These are phyloP conservation scores for Lactarius indigo DNA, from an alignment of 768 basidiomycete species.

Conservation along the genomic window DNA sequence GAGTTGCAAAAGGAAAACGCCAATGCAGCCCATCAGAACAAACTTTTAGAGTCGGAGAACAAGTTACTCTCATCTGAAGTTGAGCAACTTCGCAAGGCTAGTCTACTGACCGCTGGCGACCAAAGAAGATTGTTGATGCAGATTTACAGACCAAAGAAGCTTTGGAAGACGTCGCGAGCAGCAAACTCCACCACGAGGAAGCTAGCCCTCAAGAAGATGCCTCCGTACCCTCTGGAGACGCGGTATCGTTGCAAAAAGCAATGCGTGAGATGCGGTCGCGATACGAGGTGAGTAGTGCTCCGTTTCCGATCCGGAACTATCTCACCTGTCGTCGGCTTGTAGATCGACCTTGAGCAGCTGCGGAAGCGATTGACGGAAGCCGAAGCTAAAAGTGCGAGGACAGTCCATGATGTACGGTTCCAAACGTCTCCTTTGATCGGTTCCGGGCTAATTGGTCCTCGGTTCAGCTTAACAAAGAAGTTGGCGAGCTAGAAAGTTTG, in stretches of 20 bases:
- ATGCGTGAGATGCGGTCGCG: constrained; percentile 48
- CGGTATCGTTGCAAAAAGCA: constrained; percentile 40
- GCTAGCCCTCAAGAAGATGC: constrained; percentile 33
- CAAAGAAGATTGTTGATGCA: neutral
- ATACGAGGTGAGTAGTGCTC: constrained; percentile 44
- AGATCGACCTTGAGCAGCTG: constrained; percentile 67
- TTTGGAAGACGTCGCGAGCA: constrained; percentile 73
- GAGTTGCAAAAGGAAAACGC: constrained; percentile 83
- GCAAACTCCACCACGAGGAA: constrained; percentile 52
- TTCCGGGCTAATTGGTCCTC: constrained; percentile 2
- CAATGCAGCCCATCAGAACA: constrained; percentile 55
- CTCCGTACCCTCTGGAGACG: constrained; percentile 31
- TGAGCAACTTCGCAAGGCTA: constrained; percentile 71
- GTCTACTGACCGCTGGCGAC: neutral
- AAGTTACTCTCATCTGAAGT: constrained; percentile 60
- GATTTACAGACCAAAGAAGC: constrained; percentile 61
- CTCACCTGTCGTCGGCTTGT: constrained; percentile 3
- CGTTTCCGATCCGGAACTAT: neutral
- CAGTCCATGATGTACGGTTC: constrained; percentile 62
- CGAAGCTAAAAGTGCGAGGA: constrained; percentile 73
- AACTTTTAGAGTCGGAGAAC: constrained; percentile 76
- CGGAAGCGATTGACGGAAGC: constrained; percentile 64
- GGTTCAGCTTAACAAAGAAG: constrained; percentile 80
- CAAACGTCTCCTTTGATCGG: neutral
- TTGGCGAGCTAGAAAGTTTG: constrained; percentile 85